These are phyloP conservation scores for Candida chilensis DNA, from an alignment of 805 yeast species.

Conservation along the genomic window DNA sequence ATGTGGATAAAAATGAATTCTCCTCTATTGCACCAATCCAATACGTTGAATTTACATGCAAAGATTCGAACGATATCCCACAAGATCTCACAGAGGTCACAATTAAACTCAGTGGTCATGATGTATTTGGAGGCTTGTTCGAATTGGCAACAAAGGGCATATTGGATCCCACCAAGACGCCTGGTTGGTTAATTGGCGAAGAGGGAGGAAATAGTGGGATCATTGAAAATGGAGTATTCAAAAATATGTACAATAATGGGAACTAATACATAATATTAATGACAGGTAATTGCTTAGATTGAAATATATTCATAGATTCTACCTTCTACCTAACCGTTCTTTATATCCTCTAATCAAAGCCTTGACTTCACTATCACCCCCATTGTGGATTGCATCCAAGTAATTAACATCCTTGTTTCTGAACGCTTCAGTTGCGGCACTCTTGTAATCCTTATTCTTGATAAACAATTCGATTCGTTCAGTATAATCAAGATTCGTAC, in stretches of 20 bases:
- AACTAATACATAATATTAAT: slow-evolving; percentile 1
- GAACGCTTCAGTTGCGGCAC: slow-evolving; percentile 42
- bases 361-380: slow-evolving; percentile 7
- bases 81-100: slow-evolving; percentile 12
- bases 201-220: slow-evolving; percentile 46
- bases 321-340: slow-evolving; percentile 7
- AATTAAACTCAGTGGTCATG: slow-evolving; percentile 48
- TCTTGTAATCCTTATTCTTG: slow-evolving; percentile 38
- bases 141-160: slow-evolving; percentile 44
- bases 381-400: slow-evolving; percentile 13
- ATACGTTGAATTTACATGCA: slow-evolving; percentile 33
- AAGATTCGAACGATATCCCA: slow-evolving; percentile 5
- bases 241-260: slow-evolving; percentile 4
- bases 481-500: slow-evolving; percentile 31
- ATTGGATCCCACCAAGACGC: slow-evolving; percentile 47
- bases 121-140: slow-evolving; percentile 73
- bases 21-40: slow-evolving; percentile 54
- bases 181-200: slow-evolving; percentile 77
- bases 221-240: slow-evolving; percentile 25
- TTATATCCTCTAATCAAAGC: slow-evolving; percentile 4
- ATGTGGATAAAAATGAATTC: slow-evolving; percentile 21
- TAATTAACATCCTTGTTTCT: slow-evolving; percentile 29
- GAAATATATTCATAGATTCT: not conserved
- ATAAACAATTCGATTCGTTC: slow-evolving; percentile 42
- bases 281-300: not conserved